phyloP scores from a whole-genome alignment of 2,329 filamentous ascomycete genomes.

The Cladophialophora immunda region DNA sequence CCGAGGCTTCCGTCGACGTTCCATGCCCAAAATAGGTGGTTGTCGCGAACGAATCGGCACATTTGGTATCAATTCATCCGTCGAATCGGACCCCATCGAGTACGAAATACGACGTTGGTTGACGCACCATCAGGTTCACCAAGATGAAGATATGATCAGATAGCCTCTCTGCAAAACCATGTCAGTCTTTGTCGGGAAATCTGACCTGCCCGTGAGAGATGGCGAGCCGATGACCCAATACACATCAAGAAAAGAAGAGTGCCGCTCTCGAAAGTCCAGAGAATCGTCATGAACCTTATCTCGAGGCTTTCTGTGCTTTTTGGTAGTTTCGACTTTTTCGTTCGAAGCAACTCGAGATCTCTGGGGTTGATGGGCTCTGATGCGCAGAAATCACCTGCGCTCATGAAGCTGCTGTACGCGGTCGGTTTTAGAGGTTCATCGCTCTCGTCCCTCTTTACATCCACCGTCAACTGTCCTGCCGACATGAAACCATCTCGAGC shows the following conservation, averaged over 20 bases:
- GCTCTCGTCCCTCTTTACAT: neutral
- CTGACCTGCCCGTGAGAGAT: neutral
- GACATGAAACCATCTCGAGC: neutral
- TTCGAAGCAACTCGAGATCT: neutral
- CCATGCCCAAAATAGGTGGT: slow-evolving; percentile 14
- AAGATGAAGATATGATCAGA: no score
- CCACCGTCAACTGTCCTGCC: neutral
- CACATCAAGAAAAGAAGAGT: neutral
- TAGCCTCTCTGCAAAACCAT: neutral
- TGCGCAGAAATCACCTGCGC: neutral
- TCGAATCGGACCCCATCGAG: neutral
- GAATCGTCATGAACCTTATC: neutral
- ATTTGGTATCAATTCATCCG: neutral
- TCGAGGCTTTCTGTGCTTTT: neutral
- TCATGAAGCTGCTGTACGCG: neutral
- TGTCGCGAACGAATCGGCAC: slow-evolving; percentile 19
- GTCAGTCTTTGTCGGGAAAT: neutral
- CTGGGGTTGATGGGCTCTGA: neutral
- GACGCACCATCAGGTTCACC: no score
- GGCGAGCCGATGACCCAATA: neutral
- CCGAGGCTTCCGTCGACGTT: slow-evolving; percentile 6
- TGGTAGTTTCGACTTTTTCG: neutral
- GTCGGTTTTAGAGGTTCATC: neutral
- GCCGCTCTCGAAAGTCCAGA: neutral
- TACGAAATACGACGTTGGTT: slow-evolving; percentile 17